These are phyloP conservation scores for Plectosphaerella sp. DNA, from an alignment of 2,329 filamentous ascomycete species.

Conservation along the genomic window DNA sequence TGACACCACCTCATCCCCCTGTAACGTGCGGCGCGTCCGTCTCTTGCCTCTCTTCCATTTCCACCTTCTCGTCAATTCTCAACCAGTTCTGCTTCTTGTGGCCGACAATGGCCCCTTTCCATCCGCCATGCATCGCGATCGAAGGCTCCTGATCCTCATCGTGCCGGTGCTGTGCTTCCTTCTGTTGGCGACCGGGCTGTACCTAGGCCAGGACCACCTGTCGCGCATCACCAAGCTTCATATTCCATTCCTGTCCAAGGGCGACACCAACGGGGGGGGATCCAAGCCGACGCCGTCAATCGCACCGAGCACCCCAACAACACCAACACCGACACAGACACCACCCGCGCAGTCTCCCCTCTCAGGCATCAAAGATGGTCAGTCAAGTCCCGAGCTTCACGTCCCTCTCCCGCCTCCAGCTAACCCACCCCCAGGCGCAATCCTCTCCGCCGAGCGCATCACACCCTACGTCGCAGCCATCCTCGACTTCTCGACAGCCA, in stretches of 20 bases:
- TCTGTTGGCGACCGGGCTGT: neutral
- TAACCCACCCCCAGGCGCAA: neutral
- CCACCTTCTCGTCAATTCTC: neutral
- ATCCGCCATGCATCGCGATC: neutral
- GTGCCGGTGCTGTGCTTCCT: neutral
- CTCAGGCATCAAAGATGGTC: neutral
- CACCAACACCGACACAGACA: constrained; percentile 5
- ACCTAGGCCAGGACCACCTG: neutral
- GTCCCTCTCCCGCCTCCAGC: neutral
- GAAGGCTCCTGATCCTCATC: neutral
- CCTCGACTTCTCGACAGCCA: constrained; percentile 8
- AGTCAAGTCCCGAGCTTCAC: neutral
- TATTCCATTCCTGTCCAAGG: neutral
- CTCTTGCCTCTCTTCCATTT: neutral
- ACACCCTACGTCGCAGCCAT: constrained; percentile 37
- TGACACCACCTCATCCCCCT: neutral
- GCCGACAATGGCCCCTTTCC: neutral
- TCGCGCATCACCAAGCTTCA: neutral
- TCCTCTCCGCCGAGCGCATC: neutral
- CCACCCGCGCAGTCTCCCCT: neutral
- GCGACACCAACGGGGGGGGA: neutral
- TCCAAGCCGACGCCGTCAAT: neutral
- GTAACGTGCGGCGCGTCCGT: neutral
- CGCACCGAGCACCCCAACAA: constrained; percentile 35
- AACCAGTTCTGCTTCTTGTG: neutral